A percentile compares a stretch with the other conserved stretches of the same genome.
phyloP scores from a whole-genome alignment of 441 rosid species.

The Euphorbia schlechtendalii region DNA sequence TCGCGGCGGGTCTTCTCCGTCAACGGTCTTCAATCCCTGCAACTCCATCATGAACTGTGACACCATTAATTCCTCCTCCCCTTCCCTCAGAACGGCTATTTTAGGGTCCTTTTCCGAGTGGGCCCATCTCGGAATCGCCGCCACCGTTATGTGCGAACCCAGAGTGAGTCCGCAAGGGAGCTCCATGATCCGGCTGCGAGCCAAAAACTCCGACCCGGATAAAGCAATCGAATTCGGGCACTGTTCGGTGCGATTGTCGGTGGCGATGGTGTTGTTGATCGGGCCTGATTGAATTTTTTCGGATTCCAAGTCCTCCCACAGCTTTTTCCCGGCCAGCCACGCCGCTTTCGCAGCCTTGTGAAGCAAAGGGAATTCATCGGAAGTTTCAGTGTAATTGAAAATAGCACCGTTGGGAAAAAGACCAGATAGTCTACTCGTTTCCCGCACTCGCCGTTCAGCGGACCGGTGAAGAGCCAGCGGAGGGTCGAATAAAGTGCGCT shows the following conservation, averaged over 20 bases:
- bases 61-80: conserved; percentile 55
- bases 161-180: conserved; percentile 86
- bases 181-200: conserved; percentile 42
- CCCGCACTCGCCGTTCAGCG: conserved; percentile 30
- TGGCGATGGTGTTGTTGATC: conserved; percentile 6
- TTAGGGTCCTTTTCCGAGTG: conserved; percentile 63
- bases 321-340: conserved; percentile 58
- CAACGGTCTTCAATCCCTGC: conserved; percentile 77
- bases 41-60: conserved; percentile 88
- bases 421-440: conserved; percentile 25
- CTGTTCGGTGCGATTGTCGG: conserved; percentile 31
- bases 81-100: conserved; percentile 50
- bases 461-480: conserved; percentile 26
- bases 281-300: conserved; percentile 24
- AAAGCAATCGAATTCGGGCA: conserved; percentile 64
- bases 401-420: conserved; percentile 38
- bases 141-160: conserved; percentile 82
- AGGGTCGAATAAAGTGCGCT: conserved; percentile 4
- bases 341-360: conserved; percentile 72
- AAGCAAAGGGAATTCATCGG: conserved; percentile 55
- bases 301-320: conserved; percentile 62
- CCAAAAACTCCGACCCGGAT: conserved; percentile 55
- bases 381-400: conserved; percentile 32
- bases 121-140: conserved; percentile 70
- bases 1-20: conserved; percentile 93